Evolutionary conservation across 768 basidiomycete species (phyloP).

Genomic region (Roridomyces roridus): DNA sequence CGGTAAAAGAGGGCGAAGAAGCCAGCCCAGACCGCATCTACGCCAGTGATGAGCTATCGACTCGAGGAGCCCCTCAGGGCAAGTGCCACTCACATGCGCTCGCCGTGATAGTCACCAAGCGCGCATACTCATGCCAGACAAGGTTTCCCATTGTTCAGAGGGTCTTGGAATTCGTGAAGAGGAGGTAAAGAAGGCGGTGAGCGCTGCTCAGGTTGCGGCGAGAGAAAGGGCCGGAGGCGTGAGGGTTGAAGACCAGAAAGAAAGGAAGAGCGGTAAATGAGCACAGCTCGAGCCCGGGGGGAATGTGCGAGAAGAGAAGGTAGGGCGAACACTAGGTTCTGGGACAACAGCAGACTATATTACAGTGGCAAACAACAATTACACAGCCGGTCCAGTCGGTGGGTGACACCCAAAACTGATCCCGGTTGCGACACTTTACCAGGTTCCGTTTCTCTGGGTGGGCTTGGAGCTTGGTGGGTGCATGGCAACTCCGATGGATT

Average conservation of each 20-base stretch:
- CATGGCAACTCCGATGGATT: too few relatives aligned
- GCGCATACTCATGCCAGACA: slow-evolving; percentile 82
- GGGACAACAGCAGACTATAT: slow-evolving; percentile 30
- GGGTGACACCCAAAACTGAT: slow-evolving; percentile 9
- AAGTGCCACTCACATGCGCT: slow-evolving; percentile 66
- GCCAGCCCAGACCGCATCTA: slow-evolving; percentile 82
- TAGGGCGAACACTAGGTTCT: slow-evolving; percentile 42
- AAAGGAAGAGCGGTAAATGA: slow-evolving; percentile 36
- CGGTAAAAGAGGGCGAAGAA: slow-evolving; percentile 85
- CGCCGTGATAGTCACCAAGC: slow-evolving; percentile 70
- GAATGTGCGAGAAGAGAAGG: slow-evolving; percentile 35
- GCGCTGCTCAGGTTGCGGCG: slow-evolving; percentile 30
- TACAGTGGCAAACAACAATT: not conserved
- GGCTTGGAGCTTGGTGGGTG: too few relatives aligned
- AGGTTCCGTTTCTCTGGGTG: not conserved
- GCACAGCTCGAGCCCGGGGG: slow-evolving; percentile 44
- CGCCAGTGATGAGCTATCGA: slow-evolving; percentile 10
- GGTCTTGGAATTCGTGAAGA: slow-evolving; percentile 20
- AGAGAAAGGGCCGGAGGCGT: slow-evolving; percentile 30
- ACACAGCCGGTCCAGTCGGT: not conserved
- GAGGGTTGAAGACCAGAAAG: slow-evolving; percentile 33
- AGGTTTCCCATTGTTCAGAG: slow-evolving; percentile 71
- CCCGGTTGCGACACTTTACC: slow-evolving; percentile 9
- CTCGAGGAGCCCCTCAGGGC: not conserved
- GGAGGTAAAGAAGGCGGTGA: slow-evolving; percentile 23